These are phyloP conservation scores for Dacryopinax spathularia DNA, from an alignment of 768 basidiomycete genomes.

Conservation along the genomic window DNA sequence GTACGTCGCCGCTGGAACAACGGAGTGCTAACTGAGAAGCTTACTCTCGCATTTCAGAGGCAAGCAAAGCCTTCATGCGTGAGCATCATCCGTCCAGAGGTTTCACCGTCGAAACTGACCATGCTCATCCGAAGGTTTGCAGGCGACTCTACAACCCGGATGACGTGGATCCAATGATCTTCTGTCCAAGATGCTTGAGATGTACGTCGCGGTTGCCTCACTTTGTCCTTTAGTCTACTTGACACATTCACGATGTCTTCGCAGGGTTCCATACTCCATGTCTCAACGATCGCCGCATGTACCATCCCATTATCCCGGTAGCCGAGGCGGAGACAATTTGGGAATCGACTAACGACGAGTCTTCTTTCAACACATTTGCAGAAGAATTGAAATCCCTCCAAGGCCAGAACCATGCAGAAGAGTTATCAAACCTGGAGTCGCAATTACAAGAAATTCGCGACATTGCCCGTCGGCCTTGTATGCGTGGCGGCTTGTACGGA, in stretches of 20 bases:
- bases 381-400: neutral
- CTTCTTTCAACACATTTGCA: neutral
- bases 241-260: neutral
- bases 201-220: neutral
- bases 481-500: neutral
- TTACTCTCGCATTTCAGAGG: too few species aligned
- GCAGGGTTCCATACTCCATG: neutral
- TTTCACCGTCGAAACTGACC: neutral
- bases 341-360: neutral
- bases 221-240: neutral
- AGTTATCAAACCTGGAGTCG: neutral
- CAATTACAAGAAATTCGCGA: too few species aligned
- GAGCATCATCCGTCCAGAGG: neutral
- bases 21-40: neutral
- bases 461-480: neutral
- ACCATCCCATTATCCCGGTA: neutral
- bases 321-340: neutral
- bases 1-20: neutral
- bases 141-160: neutral
- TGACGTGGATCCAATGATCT: neutral
- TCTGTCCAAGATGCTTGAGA: neutral
- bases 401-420: neutral
- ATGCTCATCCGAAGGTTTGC: neutral
- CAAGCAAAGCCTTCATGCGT: neutral
- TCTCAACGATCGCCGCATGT: neutral